These are phyloP conservation scores for Cryphonectria japonica DNA, from an alignment of 2,329 filamentous ascomycete species.

Conservation along the genomic window DNA sequence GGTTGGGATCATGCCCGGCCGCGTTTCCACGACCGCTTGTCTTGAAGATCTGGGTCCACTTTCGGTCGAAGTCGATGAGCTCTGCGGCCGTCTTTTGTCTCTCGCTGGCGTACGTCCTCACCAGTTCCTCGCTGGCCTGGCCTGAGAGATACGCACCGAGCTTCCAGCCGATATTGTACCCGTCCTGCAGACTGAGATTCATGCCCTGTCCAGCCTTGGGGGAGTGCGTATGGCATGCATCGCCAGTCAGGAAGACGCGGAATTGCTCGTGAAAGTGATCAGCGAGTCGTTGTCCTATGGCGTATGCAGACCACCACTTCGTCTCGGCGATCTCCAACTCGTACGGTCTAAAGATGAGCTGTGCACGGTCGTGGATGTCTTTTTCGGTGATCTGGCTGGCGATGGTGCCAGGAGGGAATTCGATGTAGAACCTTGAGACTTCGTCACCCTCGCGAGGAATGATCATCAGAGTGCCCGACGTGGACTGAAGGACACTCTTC, in stretches of 20 bases:
- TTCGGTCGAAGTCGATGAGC: slow-evolving; percentile 64
- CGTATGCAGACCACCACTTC: slow-evolving; percentile 66
- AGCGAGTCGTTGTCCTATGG: slow-evolving; percentile 64
- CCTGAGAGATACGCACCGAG: slow-evolving; percentile 53
- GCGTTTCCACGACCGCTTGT: slow-evolving; percentile 41
- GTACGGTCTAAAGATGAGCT: slow-evolving; percentile 58
- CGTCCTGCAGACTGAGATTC: slow-evolving; percentile 65
- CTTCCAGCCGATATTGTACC: slow-evolving; percentile 66
- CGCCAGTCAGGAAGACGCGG: slow-evolving; percentile 64
- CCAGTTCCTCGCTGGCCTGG: slow-evolving; percentile 44
- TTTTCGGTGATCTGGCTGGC: slow-evolving; percentile 56
- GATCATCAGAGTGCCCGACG: slow-evolving; percentile 59
- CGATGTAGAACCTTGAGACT: slow-evolving; percentile 65
- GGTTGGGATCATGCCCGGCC: slow-evolving; percentile 45
- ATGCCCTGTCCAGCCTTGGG: slow-evolving; percentile 69
- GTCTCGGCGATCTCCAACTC: slow-evolving; percentile 57
- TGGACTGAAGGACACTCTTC: slow-evolving; percentile 57
- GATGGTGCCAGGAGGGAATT: slow-evolving; percentile 54
- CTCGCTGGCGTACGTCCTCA: slow-evolving; percentile 59
- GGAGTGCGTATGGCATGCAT: slow-evolving; percentile 69
- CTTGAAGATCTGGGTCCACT: slow-evolving; percentile 57
- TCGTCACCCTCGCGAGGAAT: slow-evolving; percentile 64
- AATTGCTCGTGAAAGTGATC: slow-evolving; percentile 60
- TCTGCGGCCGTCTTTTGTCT: slow-evolving; percentile 57
- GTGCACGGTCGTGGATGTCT: slow-evolving; percentile 56